phyloP scores from a whole-genome alignment of 148 eudicot genomes.

The Rhododendron griersonianum region DNA sequence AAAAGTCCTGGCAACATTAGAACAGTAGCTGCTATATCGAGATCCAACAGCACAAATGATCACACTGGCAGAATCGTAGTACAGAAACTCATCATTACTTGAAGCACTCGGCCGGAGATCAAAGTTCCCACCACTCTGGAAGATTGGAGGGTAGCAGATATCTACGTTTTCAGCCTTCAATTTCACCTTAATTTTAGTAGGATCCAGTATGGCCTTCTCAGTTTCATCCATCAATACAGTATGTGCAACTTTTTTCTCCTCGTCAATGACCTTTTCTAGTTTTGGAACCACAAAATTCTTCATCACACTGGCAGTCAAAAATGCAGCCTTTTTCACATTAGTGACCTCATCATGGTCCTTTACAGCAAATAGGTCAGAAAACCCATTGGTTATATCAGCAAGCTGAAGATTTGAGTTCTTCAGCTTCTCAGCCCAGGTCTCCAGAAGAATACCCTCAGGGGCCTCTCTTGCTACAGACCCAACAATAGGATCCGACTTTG shows the following conservation, averaged over 20 bases:
- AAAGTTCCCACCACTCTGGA: constrained; percentile 90
- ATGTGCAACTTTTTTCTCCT: constrained; percentile 82
- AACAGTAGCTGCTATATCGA: too few relatives aligned
- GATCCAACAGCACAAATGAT: too few relatives aligned
- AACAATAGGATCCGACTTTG: constrained; percentile 27
- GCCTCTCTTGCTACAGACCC: constrained; percentile 70
- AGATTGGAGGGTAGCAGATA: constrained; percentile 91
- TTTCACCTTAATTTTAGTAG: constrained; percentile 57
- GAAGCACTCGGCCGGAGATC: constrained; percentile 83
- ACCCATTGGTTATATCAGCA: constrained; percentile 56
- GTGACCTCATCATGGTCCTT: constrained; percentile 58
- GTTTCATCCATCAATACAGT: constrained; percentile 78
- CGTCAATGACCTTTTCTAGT: constrained; percentile 77
- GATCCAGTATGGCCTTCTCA: constrained; percentile 67
- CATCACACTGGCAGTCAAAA: constrained; percentile 69
- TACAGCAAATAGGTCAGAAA: constrained; percentile 71
- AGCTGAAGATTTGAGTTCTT: constrained; percentile 43
- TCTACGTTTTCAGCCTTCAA: constrained; percentile 81
- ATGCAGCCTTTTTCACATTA: constrained; percentile 80
- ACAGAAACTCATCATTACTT: constrained; percentile 58
- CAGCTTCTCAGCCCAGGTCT: constrained; percentile 59
- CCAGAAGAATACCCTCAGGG: constrained; percentile 72
- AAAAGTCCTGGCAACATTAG: not conserved
- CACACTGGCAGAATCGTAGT: too few relatives aligned
- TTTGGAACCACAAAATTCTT: constrained; percentile 82